Percentiles rank a stretch among this genome's conserved stretches.
These are phyloP conservation scores for Colletotrichum tropicale DNA, from an alignment of 2,329 filamentous ascomycete species.

Conservation along the genomic window DNA sequence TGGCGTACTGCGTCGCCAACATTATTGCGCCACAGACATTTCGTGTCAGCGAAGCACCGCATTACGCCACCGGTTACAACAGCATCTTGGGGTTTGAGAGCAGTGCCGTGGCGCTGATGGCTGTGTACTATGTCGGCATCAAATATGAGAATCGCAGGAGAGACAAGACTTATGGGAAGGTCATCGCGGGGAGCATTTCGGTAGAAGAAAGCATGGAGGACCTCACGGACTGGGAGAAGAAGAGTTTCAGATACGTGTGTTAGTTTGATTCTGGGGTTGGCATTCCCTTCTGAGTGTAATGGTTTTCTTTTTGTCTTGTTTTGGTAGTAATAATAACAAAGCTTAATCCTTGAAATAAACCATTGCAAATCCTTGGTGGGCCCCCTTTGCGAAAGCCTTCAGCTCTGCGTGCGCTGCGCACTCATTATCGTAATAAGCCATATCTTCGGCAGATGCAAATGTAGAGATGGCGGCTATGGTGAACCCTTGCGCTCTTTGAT, in stretches of 20 bases:
- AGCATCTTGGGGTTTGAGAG: conserved; percentile 57
- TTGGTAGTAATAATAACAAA: fast-evolving
- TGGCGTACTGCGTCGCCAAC: conserved; percentile 66
- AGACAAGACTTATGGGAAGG: conserved; percentile 9
- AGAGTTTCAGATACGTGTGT: background rate
- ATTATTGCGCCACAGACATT: conserved; percentile 67
- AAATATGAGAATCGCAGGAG: background rate
- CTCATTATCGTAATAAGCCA: conserved; percentile 64
- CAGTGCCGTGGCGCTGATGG: background rate
- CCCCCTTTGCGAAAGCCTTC: conserved; percentile 32
- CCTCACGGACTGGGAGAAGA: background rate
- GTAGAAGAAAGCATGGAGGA: background rate
- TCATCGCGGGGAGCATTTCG: background rate
- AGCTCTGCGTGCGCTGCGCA: conserved; percentile 35
- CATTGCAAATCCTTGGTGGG: conserved; percentile 49
- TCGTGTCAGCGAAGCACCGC: conserved; percentile 58
- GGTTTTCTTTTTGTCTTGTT: background rate
- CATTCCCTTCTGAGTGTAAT: background rate
- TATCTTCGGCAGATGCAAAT: conserved; percentile 62
- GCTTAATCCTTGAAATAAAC: conserved; percentile 49
- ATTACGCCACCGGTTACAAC: conserved; percentile 65
- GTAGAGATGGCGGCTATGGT: conserved; percentile 60
- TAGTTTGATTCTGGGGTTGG: background rate
- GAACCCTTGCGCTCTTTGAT: conserved; percentile 62
- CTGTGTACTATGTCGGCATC: background rate